Percentiles rank a stretch among this genome's conserved stretches.
Conservation (phyloP, 1,139 yeast genomes). For the Yamadazyma sp. region DNA sequence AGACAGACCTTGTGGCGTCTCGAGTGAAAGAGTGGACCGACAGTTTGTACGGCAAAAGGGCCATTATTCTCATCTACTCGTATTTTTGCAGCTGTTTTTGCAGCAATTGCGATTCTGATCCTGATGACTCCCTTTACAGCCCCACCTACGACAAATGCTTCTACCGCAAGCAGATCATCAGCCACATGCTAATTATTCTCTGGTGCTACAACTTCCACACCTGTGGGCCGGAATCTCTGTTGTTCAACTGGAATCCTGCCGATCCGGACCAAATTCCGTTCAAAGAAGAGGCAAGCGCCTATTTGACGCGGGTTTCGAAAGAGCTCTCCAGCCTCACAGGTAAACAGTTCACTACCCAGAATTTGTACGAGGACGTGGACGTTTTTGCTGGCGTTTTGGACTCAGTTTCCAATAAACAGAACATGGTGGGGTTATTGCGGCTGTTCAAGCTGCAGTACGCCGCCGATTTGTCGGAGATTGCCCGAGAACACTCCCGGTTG, state of each 20-base stretch:
- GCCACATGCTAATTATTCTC: slow-evolving; percentile 37
- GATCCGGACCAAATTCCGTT: slow-evolving; percentile 11
- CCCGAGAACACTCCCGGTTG: slow-evolving; percentile 16
- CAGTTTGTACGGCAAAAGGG: slow-evolving; percentile 15
- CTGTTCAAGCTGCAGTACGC: slow-evolving; percentile 11
- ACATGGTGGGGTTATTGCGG: slow-evolving; percentile 38
- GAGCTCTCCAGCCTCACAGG: slow-evolving; percentile 25
- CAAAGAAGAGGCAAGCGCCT: slow-evolving; percentile 40
- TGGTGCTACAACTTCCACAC: slow-evolving; percentile 48
- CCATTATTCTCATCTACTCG: slow-evolving; percentile 50
- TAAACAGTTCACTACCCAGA: slow-evolving; percentile 19
- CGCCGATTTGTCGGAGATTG: slow-evolving; percentile 15
- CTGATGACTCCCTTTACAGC: slow-evolving; percentile 35
- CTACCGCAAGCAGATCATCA: slow-evolving; percentile 41
- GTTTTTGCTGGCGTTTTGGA: slow-evolving; percentile 18
- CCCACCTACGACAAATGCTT: slow-evolving; percentile 53
- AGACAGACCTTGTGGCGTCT: slow-evolving; percentile 45
- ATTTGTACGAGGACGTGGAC: slow-evolving; percentile 18
- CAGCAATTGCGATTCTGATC: not conserved
- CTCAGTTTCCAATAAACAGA: slow-evolving; percentile 21
- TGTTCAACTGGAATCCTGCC: slow-evolving; percentile 7
- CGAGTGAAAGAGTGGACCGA: slow-evolving; percentile 52
- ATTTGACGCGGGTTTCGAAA: slow-evolving; percentile 33
- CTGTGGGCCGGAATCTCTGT: slow-evolving; percentile 38
- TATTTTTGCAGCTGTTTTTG: slow-evolving; percentile 52